Base-by-base conservation (phyloP, 2,329 filamentous ascomycete species). In the Diaporthe caulivora region DNA sequence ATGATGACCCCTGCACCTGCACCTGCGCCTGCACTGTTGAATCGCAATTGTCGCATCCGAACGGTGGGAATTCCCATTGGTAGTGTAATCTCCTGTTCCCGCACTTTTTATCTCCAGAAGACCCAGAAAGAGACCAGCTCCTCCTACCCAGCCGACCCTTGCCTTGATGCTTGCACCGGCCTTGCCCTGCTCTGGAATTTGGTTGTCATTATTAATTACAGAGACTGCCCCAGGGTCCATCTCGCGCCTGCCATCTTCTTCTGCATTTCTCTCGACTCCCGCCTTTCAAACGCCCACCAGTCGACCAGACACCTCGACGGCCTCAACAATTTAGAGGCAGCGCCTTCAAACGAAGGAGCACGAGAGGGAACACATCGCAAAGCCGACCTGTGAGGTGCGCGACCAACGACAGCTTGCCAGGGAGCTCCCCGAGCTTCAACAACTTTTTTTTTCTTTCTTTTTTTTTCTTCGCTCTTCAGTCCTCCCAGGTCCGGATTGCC, bases 1-100 rank as follows among this genome's bases (percentile, higher is more conserved):
- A 24, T 42, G 37, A 34, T 10, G 11, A 60, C 54, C 68, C 68
- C 68, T 70, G 68, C 68, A 51, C 55, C 53, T 49, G 54, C 29
- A 57, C 53, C n/a, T n/a, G n/a, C n/a, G 34, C 5, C 49, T 51
- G 64, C 64, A 26, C 47, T 21, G 53, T 60, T 40, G 54, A 58
- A 70, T 70, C 42, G 54, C 54, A 71, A 62, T 57, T 62, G 68
- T 49, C 6, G 26, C 54, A 57, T 70, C 40, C 37, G 68, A 60
- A 60, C 57, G 68, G 68, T 71, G 68, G 55, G 55, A 71, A 71
- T 53, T 71, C 68, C 57, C 68, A 71, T 62, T 71, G 68, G 68
- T 71, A 69, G 49, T 42, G 65, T 31, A 71, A 71, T 71, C 68
- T 71, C 42, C 68, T 60, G 29, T 62, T 71, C 68, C 68, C 68